Base-by-base conservation (phyloP, 2,329 filamentous ascomycete genomes). In the Curvularia sp. region DNA sequence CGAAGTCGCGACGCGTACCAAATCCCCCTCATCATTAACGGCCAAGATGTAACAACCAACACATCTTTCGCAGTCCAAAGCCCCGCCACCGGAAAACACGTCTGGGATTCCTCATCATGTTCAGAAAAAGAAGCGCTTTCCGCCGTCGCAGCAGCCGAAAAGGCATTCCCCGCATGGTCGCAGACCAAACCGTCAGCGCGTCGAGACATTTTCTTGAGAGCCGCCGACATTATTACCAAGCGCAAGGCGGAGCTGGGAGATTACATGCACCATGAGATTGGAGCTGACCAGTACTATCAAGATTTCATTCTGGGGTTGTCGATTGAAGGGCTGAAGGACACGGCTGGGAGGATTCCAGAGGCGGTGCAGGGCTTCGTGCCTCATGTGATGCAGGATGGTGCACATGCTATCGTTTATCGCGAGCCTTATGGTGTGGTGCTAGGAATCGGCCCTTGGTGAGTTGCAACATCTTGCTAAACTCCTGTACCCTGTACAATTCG, bases 401-500 rank as follows among this genome's bases (percentile, higher is more conserved):
- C 44, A n/a, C 44, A 47, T 20, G 44, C 28, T n/a, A 55, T 58
- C n/a, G 54, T 61, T 46, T 20, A 58, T 13, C 53, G 54, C 15
- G 47, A 61, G 33, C 58, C 58, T 20, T 50, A 55, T 26, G 58
- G 58, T 6, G 58, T 61, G 12, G 38, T 51, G 20, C 47, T 58
- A 8, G 55, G 33, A 24, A 55, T 61, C 20, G 55, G 49, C 15
- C 58, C 58, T 12, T 61, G 58, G 58, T 44, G 24, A 44, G 42
- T 44, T 28, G 42, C 24, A n/a, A 44, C 24, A 44, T n/a, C 0
- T 44, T 28, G 13, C 42, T 28, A 28, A 44, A 28, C 4, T 28
- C 5, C 24, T 44, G 22, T 44, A 44, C 42, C 15, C 13, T 2
- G 24, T n/a, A 44, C 42, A 7, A 44, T 28, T n/a, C 13, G 42